Base-by-base conservation (phyloP, 768 basidiomycete species). In the Suillus lakei region DNA sequence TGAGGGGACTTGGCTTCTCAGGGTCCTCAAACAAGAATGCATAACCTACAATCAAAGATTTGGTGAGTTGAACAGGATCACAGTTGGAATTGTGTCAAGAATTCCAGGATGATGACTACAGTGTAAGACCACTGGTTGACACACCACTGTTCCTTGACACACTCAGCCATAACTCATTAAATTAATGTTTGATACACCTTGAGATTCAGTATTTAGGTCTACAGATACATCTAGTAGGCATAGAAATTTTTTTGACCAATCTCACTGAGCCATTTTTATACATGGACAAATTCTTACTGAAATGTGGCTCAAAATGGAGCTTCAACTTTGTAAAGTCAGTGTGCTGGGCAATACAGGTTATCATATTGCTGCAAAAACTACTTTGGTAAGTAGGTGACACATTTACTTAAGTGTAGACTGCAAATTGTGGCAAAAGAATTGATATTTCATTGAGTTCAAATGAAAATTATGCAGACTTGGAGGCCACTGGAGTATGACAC, bases 51-150 rank as follows among this genome's bases (percentile, higher is more conserved):
- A 38, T n/a, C n/a, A 9, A 7, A 38, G 10, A 10, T 7, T 1
- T 10, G 10, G 36, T 9, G 9, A 38, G 36, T 38, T 38, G 8
- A 12, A 38, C 36, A 38, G 36, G 10, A 38, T 38, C 36, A 38
- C 60, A 30, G 41, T 46, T 8, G 32, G 28, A 28, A 32, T 8
- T 5, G 1, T 16, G 50, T 15, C 16, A 54, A 18, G 9, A 63
- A 63, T 21, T 55, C 53, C 12, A 63, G 13, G 28, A 63, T 30
- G 18, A 63, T 38, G 4, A 30, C 38, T 44, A 44, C 21, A 44
- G 44, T 44, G 44, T 46, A 46, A 0, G 23, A 46, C 44, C 44
- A 46, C 44, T 46, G n/a, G 44, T 46, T 46, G 44, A 46, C 44
- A 46, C n/a, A 46, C 46, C n/a, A 48, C 5, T n/a, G 23, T 13